Evolutionary conservation across 2,329 filamentous ascomycete genomes (phyloP).

Genomic region (Raffaelea albimanens): DNA sequence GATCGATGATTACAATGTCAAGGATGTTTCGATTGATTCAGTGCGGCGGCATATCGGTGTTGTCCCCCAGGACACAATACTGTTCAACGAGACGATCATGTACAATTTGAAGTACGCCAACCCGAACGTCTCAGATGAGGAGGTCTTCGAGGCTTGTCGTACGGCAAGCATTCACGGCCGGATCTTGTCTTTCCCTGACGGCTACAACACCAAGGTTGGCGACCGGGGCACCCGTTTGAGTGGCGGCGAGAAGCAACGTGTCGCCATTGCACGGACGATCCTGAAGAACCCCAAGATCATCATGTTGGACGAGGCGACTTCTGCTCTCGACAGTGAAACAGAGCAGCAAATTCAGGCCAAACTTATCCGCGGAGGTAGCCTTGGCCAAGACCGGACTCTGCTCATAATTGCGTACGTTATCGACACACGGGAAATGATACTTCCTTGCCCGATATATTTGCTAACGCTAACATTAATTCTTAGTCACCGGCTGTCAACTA

Average conservation of each 20-base stretch:
- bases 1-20: constrained; percentile 76
- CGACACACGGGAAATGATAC: too few relatives aligned
- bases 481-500: constrained; percentile 65
- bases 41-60: constrained; percentile 85
- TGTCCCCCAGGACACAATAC: constrained; percentile 88
- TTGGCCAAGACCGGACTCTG: constrained; percentile 80
- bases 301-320: constrained; percentile 63
- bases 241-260: constrained; percentile 51
- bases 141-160: constrained; percentile 40
- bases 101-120: constrained; percentile 46
- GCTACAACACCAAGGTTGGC: constrained; percentile 43
- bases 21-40: constrained; percentile 87
- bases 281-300: constrained; percentile 62
- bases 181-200: constrained; percentile 42
- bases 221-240: constrained; percentile 45
- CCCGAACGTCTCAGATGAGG: constrained; percentile 35
- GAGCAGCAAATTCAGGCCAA: constrained; percentile 53
- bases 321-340: constrained; percentile 55
- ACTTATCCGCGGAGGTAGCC: constrained; percentile 50
- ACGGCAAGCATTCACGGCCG: constrained; percentile 46
- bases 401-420: constrained; percentile 76
- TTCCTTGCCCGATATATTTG: too few relatives aligned
- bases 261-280: constrained; percentile 54
- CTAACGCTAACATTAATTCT: not conserved
- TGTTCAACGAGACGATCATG: constrained; percentile 45